phyloP scores from a whole-genome alignment of 2,329 filamentous ascomycete species.

The Talaromyces sp. region DNA sequence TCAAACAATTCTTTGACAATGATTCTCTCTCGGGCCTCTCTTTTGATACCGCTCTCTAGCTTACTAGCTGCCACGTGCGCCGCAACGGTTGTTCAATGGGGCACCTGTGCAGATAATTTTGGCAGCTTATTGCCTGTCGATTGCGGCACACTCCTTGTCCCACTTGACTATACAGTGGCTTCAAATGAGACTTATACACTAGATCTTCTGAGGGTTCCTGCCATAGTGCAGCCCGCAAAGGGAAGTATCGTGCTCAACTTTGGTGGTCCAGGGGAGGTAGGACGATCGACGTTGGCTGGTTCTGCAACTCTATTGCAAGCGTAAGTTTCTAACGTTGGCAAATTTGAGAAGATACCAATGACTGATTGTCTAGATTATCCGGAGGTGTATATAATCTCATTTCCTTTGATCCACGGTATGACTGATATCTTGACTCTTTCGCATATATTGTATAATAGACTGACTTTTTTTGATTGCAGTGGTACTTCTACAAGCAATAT shows the following conservation, averaged over 20 bases:
- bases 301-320: neutral
- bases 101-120: neutral
- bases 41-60: neutral
- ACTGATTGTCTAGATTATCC: neutral
- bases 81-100: conserved; percentile 5
- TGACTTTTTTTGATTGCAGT: neutral
- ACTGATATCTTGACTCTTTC: neutral
- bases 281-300: conserved; percentile 10
- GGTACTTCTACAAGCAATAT: neutral
- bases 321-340: neutral
- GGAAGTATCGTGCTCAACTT: conserved; percentile 35
- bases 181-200: conserved; percentile 25
- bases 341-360: neutral
- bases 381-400: conserved; percentile 1
- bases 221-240: conserved; percentile 26
- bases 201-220: conserved; percentile 27
- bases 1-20: neutral
- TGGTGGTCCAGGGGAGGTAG: conserved; percentile 30
- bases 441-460: neutral
- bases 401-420: conserved; percentile 10
- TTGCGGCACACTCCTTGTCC: conserved; percentile 33
- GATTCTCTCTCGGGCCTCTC: neutral
- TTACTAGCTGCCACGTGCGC: neutral
- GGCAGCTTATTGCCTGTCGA: conserved; percentile 15
- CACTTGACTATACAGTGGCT: conserved; percentile 32